Conservation (phyloP, 345 rosid species). For the Nasturtium officinale region DNA sequence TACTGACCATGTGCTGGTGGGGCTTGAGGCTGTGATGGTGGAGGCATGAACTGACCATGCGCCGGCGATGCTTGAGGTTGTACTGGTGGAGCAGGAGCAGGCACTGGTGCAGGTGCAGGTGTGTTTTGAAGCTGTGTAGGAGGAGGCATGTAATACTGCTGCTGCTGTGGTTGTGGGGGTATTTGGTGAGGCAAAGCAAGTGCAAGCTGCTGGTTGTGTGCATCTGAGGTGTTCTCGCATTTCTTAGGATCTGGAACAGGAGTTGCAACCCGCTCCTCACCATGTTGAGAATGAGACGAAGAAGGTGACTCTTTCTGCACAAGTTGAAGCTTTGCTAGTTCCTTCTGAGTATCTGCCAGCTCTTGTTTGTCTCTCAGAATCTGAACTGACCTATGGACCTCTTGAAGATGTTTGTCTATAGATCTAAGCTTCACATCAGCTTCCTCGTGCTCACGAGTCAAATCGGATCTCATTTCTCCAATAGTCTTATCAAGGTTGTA, state of each 20-base stretch:
- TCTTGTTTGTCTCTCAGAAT: slow-evolving; percentile 98
- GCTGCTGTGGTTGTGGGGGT: slow-evolving; percentile 65
- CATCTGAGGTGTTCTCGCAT: slow-evolving; percentile 59
- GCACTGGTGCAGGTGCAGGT: slow-evolving; percentile 50
- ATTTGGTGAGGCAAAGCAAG: slow-evolving; percentile 91
- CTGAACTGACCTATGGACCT: slow-evolving; percentile 99
- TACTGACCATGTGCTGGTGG: slow-evolving; percentile 38
- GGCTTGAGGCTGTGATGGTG: slow-evolving; percentile 41
- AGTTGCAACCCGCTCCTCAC: slow-evolving; percentile 67
- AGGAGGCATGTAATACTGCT: slow-evolving; percentile 69
- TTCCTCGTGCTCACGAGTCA: slow-evolving; percentile 68
- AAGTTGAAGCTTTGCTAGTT: slow-evolving; percentile 87
- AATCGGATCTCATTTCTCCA: slow-evolving; percentile 87
- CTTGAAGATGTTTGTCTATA: slow-evolving; percentile 93
- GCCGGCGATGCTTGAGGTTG: slow-evolving; percentile 39
- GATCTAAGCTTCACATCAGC: slow-evolving; percentile 84
- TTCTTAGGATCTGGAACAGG: slow-evolving; percentile 65
- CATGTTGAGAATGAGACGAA: slow-evolving; percentile 62
- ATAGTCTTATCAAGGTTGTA: slow-evolving; percentile 95
- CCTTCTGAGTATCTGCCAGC: slow-evolving; percentile 91
- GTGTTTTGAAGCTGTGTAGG: slow-evolving; percentile 53
- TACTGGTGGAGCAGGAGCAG: slow-evolving; percentile 35
- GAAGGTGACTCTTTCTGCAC: slow-evolving; percentile 83
- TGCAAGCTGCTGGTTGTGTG: slow-evolving; percentile 81
- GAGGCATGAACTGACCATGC: slow-evolving; percentile 34